Conservation (phyloP, 1,284 basidiomycete genomes). For the Hypsizygus ulmarius region DNA sequence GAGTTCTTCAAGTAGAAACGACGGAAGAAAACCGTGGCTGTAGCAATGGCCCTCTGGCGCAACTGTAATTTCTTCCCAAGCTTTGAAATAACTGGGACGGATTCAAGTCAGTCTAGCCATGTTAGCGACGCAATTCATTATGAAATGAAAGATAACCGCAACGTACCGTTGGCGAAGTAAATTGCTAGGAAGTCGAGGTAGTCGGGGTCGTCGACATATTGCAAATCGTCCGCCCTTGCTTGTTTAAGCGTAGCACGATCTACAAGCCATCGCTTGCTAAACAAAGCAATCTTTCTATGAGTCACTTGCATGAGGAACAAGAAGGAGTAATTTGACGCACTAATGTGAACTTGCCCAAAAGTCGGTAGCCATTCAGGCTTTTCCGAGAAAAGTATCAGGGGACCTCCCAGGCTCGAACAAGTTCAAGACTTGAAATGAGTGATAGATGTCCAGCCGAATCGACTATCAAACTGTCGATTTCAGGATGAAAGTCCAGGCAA, state of each 20-base stretch:
- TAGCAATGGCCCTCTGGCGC: constrained; percentile 88
- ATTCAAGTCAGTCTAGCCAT: background rate
- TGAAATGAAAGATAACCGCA: background rate
- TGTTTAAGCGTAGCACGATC: constrained; percentile 72
- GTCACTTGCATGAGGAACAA: constrained; percentile 9
- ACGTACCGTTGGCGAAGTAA: constrained; percentile 77
- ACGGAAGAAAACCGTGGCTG: constrained; percentile 90
- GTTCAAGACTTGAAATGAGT: too few species aligned
- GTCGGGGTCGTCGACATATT: constrained; percentile 73
- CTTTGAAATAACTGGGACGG: constrained; percentile 70
- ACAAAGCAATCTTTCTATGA: constrained; percentile 20
- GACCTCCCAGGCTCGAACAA: too few species aligned
- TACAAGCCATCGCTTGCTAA: constrained; percentile 85
- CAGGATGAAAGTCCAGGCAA: too few species aligned
- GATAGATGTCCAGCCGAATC: too few species aligned
- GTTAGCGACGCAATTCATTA: background rate
- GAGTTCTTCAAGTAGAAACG: constrained; percentile 94
- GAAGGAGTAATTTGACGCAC: constrained; percentile 40
- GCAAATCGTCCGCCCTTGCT: constrained; percentile 74
- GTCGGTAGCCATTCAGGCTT: constrained; percentile 60
- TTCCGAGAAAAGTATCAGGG: too few species aligned
- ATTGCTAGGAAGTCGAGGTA: constrained; percentile 78
- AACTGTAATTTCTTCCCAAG: constrained; percentile 84
- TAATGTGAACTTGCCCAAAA: constrained; percentile 76
- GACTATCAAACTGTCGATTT: too few species aligned